These are phyloP conservation scores for Dissophora ornata DNA, from an alignment of 192 early-diverging fungal genomes.

Conservation along the genomic window DNA sequence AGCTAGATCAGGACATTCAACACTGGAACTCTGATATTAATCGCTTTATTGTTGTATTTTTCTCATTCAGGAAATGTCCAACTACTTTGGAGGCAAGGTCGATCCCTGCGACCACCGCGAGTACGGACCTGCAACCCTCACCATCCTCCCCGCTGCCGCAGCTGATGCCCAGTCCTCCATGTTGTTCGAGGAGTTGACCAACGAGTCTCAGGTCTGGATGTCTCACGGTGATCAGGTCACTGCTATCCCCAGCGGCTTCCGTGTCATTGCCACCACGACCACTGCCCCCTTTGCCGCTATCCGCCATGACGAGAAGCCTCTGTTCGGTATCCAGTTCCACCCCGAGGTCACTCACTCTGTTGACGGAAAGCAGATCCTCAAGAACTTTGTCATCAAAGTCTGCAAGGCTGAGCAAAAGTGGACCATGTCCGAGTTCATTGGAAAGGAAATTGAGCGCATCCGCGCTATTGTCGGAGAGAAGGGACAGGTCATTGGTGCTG, in stretches of 20 bases:
- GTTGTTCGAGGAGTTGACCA: constrained; percentile 38
- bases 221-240: constrained; percentile 96
- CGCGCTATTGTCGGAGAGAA: constrained; percentile 88
- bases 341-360: constrained; percentile 99
- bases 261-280: constrained; percentile 83
- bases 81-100: constrained; percentile 90
- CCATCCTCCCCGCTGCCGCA: constrained; percentile 57
- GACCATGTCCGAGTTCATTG: constrained; percentile 97
- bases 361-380: constrained; percentile 81
- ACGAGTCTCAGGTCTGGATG: constrained; percentile 89
- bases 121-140: constrained; percentile 91
- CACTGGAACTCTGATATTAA: too few species aligned
- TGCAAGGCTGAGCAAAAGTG: constrained; percentile 87
- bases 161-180: constrained; percentile 38
- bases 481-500: constrained; percentile 96
- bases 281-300: constrained; percentile 94
- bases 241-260: constrained; percentile 83
- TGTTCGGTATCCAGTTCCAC: constrained; percentile 99
- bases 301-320: constrained; percentile 79
- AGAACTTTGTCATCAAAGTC: constrained; percentile 95
- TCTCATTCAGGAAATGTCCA: constrained; percentile 81
- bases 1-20: not conserved
- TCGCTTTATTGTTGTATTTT: not conserved
- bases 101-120: constrained; percentile 90
- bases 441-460: constrained; percentile 97